These are phyloP conservation scores for Entelexis paramagnoliae DNA, from an alignment of 1,139 yeast genomes.

Conservation along the genomic window DNA sequence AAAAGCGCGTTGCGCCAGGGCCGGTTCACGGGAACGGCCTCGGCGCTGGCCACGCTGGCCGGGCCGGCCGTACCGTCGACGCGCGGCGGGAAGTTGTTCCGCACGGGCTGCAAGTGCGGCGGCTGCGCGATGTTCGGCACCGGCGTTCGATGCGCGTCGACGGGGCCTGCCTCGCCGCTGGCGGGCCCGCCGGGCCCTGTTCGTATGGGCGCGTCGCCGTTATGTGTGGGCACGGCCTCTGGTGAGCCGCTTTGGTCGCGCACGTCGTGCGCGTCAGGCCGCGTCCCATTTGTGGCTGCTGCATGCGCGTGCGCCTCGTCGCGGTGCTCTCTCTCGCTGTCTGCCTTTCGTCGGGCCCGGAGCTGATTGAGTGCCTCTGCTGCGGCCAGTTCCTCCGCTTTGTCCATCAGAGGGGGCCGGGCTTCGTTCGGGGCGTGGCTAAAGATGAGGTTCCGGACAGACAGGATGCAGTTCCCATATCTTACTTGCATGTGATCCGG, in stretches of 20 bases:
- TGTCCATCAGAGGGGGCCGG: slow-evolving; percentile 5
- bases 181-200: neutral
- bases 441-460: neutral
- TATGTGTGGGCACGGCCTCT: neutral
- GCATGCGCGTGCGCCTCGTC: neutral
- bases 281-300: neutral
- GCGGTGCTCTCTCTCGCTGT: neutral
- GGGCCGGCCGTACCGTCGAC: neutral
- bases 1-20: slow-evolving; percentile 33
- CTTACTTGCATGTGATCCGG: slow-evolving; percentile 5
- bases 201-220: neutral
- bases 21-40: neutral
- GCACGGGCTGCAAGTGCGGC: slow-evolving; percentile 1
- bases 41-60: no score
- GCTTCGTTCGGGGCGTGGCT: neutral
- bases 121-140: neutral
- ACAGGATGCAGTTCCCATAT: neutral
- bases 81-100: neutral
- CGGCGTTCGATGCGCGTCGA: neutral
- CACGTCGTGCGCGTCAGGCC: neutral
- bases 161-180: neutral
- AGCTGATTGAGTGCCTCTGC: slow-evolving; percentile 25
- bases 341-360: slow-evolving; percentile 6
- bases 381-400: slow-evolving; percentile 22
- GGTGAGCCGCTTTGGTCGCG: neutral